phyloP scores from a whole-genome alignment of 2,329 filamentous ascomycete genomes.

The Aspergillus aculeatus region DNA sequence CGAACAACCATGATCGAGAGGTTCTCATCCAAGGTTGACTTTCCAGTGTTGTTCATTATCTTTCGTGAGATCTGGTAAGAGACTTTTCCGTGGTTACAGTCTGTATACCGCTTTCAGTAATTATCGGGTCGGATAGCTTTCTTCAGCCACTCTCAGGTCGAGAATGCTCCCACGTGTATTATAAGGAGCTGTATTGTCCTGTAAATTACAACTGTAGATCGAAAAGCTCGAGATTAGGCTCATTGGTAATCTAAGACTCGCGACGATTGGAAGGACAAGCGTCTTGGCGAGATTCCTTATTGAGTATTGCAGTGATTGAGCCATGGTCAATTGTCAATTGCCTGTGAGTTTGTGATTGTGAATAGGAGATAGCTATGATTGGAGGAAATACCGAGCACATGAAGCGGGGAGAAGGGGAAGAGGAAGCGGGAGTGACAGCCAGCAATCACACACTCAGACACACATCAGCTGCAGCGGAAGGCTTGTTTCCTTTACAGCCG shows the following conservation, averaged over 20 bases:
- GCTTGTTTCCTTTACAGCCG: neutral
- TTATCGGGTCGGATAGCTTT: neutral
- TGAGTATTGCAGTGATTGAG: too few species aligned
- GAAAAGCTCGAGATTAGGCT: neutral
- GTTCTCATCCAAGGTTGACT: neutral
- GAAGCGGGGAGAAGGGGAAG: neutral
- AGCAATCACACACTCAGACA: neutral
- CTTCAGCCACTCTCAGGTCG: neutral
- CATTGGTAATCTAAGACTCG: too few species aligned
- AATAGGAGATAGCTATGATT: too few species aligned
- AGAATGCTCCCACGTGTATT: neutral
- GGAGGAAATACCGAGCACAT: neutral
- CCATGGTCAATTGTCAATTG: neutral
- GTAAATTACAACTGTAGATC: neutral
- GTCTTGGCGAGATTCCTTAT: too few species aligned
- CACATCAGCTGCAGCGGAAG: neutral
- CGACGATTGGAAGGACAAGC: too few species aligned
- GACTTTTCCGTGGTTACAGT: neutral
- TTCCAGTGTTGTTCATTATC: neutral
- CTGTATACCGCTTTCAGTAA: neutral
- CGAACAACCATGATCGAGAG: neutral
- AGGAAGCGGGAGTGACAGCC: neutral
- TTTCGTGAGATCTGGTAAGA: neutral
- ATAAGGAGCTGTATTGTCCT: neutral
- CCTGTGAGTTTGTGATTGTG: neutral